These are phyloP conservation scores for Manihot esculenta DNA, from an alignment of 441 rosid genomes.

Conservation along the genomic window DNA sequence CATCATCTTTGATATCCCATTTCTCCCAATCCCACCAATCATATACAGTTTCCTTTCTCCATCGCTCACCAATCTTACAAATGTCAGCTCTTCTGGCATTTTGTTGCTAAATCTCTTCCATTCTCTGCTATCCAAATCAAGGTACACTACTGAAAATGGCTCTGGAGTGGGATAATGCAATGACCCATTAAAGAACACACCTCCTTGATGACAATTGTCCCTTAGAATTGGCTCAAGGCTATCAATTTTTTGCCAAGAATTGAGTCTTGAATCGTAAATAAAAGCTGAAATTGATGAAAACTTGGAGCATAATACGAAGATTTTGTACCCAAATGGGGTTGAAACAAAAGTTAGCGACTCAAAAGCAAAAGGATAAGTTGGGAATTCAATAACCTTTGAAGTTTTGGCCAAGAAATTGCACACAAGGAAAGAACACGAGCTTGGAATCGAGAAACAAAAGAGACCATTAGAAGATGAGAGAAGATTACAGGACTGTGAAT, in stretches of 20 bases:
- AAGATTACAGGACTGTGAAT: conserved; percentile 32
- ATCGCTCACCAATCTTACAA: conserved; percentile 59
- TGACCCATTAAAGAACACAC: conserved; percentile 52
- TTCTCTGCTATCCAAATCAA: conserved; percentile 44
- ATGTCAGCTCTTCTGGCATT: conserved; percentile 55
- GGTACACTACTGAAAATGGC: conserved; percentile 53
- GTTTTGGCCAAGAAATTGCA: conserved; percentile 66
- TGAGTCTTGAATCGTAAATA: conserved; percentile 52
- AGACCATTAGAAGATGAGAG: conserved; percentile 69
- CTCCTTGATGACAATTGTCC: conserved; percentile 52
- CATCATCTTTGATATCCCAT: conserved; percentile 75
- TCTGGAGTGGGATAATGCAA: conserved; percentile 59
- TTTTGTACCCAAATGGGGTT: conserved; percentile 46
- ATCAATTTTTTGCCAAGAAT: conserved; percentile 48
- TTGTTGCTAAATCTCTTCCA: conserved; percentile 39
- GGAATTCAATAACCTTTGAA: conserved; percentile 51
- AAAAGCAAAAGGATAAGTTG: conserved; percentile 54
- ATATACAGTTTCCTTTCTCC: conserved; percentile 51
- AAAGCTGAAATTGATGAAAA: conserved; percentile 39
- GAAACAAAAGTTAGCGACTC: conserved; percentile 64
- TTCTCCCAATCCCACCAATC: conserved; percentile 78
- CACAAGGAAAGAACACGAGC: conserved; percentile 48
- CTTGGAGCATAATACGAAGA: conserved; percentile 49
- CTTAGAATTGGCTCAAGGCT: conserved; percentile 41
- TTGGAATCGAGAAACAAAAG: conserved; percentile 58